Base-by-base conservation (phyloP, 2,329 filamentous ascomycete species). In the Epichloe uncinata region DNA sequence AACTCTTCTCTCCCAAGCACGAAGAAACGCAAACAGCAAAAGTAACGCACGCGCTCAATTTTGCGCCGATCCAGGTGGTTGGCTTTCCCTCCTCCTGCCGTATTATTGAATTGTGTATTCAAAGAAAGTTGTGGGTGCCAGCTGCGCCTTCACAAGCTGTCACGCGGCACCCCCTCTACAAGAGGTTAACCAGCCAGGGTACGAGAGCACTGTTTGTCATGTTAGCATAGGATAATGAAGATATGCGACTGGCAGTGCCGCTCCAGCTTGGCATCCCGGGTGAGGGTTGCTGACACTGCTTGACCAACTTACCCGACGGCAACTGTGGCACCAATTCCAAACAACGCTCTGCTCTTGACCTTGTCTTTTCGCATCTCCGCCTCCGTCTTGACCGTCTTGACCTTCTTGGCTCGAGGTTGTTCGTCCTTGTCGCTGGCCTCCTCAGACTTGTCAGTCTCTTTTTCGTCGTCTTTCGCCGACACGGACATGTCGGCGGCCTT, bases 261-360 rank as follows among this genome's bases (percentile, higher is more conserved):
- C 35, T 26, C 9, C 22, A 30, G 20, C 41, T 13, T 43, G 41
- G 15, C 20, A 30, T 16, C 41, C 41, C 20, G 16, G 18, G 5
- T 11, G 18, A 42, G 26, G 42, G 13, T 20, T 22, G 49, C 47
- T 15, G 36, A 20, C 15, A 2, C 6, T 4, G 22, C 12, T 9
- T 15, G 30, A 30, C 30, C 30, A 15, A 84, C 89, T 72, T 79
- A 97, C 93, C 90, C 90, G 66, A 96, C 78, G 51, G 87, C 87
- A 64, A 96, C 76, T 44, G 87, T 93, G 51, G 88, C 88, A 54
- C 84, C 87, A 48, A 97, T 79, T 52, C 93, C 91, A 55, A 95
- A 77, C 53, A 95, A 72, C 44, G 93, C 88, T 62, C 89, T 81
- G 67, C 83, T 87, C 69, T 87, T 84, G 56, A 96, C 87, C 61